Evolutionary conservation across 192 early-diverging fungal species (phyloP).

Genomic region (Glomus cerebriforme): DNA sequence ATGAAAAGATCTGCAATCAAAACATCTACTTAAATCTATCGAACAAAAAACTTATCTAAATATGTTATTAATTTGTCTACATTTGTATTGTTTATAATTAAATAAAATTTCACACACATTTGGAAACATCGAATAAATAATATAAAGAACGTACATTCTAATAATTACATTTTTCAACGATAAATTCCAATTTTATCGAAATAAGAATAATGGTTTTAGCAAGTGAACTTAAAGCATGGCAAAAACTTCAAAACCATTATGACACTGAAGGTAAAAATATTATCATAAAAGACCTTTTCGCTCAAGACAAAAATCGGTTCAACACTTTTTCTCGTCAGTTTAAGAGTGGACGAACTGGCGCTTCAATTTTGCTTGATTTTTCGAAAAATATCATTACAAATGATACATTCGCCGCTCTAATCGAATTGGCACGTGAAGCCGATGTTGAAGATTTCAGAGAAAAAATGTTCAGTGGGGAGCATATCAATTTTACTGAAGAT

Average conservation of each 20-base stretch:
- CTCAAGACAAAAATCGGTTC: constrained; percentile 76
- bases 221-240: constrained; percentile 80
- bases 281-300: constrained; percentile 82
- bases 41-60: no score
- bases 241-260: constrained; percentile 89
- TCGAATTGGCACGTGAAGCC: constrained; percentile 81
- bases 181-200: background rate
- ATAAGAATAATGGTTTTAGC: constrained; percentile 79
- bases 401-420: constrained; percentile 77
- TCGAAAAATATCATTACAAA: constrained; percentile 94
- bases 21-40: no score
- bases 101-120: no score
- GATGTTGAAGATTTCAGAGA: constrained; percentile 83
- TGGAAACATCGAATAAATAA: no score
- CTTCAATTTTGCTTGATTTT: constrained; percentile 86
- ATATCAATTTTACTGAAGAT: constrained; percentile 97
- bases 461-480: constrained; percentile 94
- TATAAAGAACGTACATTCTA: no score
- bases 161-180: no score
- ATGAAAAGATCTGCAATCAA: no score
- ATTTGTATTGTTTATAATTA: no score
- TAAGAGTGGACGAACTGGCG: constrained; percentile 55
- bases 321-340: constrained; percentile 76
- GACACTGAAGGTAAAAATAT: constrained; percentile 71
- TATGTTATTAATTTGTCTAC: no score